Conservation (phyloP, 2,329 filamentous ascomycete genomes). For the Fusarium sp. region DNA sequence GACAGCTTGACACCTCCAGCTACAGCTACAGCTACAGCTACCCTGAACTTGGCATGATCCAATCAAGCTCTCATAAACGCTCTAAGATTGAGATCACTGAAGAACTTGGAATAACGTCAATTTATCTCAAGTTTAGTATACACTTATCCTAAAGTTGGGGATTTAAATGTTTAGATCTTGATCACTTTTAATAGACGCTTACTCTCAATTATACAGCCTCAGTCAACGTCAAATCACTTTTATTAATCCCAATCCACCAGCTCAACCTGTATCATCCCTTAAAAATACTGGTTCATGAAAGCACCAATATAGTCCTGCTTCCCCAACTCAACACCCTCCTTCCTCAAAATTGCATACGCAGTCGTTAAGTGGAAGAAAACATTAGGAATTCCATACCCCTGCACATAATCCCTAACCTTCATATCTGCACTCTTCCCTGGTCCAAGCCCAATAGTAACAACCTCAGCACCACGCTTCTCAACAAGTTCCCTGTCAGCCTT, state of each 20-base stretch:
- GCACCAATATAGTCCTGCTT: conserved; percentile 63
- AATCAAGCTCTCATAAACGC: neutral
- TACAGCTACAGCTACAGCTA: neutral
- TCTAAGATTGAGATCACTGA: neutral
- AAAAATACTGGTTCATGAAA: conserved; percentile 45
- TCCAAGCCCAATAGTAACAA: conserved; percentile 45
- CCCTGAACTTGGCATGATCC: conserved; percentile 1
- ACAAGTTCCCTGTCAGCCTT: conserved; percentile 46
- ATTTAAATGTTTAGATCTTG: rapidly evolving
- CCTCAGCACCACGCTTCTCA: conserved; percentile 43
- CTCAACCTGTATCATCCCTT: neutral
- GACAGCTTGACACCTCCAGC: neutral
- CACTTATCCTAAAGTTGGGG: rapidly evolving
- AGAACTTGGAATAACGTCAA: neutral
- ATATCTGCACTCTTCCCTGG: conserved; percentile 39
- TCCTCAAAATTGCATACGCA: conserved; percentile 67
- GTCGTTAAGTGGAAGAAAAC: conserved; percentile 70
- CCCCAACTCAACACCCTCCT: conserved; percentile 67
- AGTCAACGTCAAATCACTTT: conserved; percentile 6
- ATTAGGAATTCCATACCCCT: conserved; percentile 63
- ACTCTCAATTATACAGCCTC: neutral
- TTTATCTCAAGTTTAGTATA: neutral
- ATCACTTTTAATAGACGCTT: neutral
- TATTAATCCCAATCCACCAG: neutral
- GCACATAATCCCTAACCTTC: conserved; percentile 52